Percentiles rank a stretch among this genome's conserved stretches.
Conservation (phyloP, 75 land plant species). For the Adiantum capillusveneris region DNA sequence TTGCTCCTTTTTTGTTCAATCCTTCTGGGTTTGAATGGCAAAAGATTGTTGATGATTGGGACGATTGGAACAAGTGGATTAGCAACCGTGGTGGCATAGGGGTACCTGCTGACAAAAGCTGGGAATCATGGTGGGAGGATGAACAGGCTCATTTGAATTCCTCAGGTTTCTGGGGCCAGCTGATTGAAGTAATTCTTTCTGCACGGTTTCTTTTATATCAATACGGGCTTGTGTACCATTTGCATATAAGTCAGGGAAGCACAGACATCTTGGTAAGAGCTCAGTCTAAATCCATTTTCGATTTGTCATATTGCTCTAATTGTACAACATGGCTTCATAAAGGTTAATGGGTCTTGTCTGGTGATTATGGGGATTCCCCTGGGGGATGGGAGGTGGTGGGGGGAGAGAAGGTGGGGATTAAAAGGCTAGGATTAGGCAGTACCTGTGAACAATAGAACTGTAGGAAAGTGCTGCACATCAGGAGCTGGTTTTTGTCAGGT, state of each 20-base stretch:
- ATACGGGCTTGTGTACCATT: conserved; percentile 94
- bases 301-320: conserved; percentile 1
- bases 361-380: no score
- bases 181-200: conserved; percentile 65
- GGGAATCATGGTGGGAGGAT: conserved; percentile 99
- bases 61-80: conserved; percentile 97
- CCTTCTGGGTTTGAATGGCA: conserved; percentile 99
- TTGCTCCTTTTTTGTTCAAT: conserved; percentile 96
- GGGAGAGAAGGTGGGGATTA: no score
- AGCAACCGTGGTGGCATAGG: conserved; percentile 95
- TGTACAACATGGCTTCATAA: not conserved
- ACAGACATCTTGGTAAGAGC: conserved; percentile 50
- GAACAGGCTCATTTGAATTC: conserved; percentile 83
- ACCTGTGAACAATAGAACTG: no score
- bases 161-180: conserved; percentile 57
- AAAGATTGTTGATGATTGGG: conserved; percentile 97
- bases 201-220: conserved; percentile 84
- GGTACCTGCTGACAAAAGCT: conserved; percentile 62
- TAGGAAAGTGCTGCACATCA: no score
- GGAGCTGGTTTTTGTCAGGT: no score
- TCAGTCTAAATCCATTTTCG: not conserved
- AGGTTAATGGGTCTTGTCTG: no score
- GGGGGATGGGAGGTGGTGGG: no score
- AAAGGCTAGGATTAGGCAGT: no score
- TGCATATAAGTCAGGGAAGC: conserved; percentile 53